phyloP scores from a whole-genome alignment of 2,329 filamentous ascomycete genomes.

The Dactylonectria macrodidyma region DNA sequence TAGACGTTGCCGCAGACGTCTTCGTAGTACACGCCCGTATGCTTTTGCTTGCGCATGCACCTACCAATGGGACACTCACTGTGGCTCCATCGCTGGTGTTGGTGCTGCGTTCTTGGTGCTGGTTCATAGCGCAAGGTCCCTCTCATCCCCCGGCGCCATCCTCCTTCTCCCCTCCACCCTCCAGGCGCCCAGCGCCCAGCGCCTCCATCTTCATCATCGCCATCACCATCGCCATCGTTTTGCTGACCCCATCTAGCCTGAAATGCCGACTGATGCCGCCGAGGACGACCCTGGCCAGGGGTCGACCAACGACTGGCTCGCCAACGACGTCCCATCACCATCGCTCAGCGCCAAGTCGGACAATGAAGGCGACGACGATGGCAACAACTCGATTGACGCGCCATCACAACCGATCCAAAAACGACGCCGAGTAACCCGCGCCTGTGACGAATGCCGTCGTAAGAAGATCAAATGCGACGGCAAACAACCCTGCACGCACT shows the following conservation, averaged over 20 bases:
- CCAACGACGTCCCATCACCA: constrained; percentile 56
- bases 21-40: constrained; percentile 27
- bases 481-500: constrained; percentile 93
- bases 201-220: constrained; percentile 27
- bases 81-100: constrained; percentile 4
- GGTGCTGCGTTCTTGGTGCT: constrained; percentile 16
- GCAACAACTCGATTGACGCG: constrained; percentile 50
- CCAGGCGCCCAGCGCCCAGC: constrained; percentile 27
- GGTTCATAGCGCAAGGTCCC: constrained; percentile 13
- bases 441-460: constrained; percentile 85
- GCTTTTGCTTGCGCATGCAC: constrained; percentile 15
- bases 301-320: constrained; percentile 54
- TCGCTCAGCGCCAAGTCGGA: constrained; percentile 61
- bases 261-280: constrained; percentile 58
- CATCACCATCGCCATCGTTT: constrained; percentile 28
- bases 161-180: constrained; percentile 15
- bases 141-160: constrained; percentile 15
- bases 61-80: constrained; percentile 5
- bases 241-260: constrained; percentile 45
- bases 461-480: constrained; percentile 93
- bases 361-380: constrained; percentile 57
- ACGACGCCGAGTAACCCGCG: constrained; percentile 82
- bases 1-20: constrained; percentile 10
- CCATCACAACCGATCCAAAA: constrained; percentile 78
- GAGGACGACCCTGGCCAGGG: constrained; percentile 60